Evolutionary conservation across 2,329 filamentous ascomycete species (phyloP).

Genomic region (Chrysoporthe austroafricana): DNA sequence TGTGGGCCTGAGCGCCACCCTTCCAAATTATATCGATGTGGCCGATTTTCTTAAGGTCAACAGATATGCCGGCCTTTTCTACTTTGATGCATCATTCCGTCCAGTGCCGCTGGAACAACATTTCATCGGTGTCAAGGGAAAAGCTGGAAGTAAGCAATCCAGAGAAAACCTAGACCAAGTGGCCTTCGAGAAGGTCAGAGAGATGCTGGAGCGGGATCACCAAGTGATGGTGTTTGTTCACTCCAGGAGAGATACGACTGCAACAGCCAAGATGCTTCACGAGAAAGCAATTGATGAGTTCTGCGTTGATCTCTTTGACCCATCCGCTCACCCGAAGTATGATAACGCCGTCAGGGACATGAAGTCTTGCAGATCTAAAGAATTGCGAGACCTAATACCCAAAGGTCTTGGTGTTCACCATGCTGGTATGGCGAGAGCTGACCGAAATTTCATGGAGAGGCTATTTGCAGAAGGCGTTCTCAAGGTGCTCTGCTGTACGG

Average conservation of each 20-base stretch:
- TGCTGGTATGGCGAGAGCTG: constrained; percentile 92
- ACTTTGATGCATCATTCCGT: constrained; percentile 94
- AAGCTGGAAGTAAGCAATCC: constrained; percentile 77
- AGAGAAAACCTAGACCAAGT: constrained; percentile 87
- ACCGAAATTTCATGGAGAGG: constrained; percentile 93
- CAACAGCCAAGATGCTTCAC: constrained; percentile 82
- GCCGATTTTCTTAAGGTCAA: constrained; percentile 98
- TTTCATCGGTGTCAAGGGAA: constrained; percentile 95
- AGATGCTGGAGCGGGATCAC: constrained; percentile 90
- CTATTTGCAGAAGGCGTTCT: constrained; percentile 91
- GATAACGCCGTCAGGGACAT: constrained; percentile 81
- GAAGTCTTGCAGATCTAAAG: constrained; percentile 81
- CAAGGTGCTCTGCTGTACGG: constrained; percentile 97
- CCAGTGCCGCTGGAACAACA: constrained; percentile 96
- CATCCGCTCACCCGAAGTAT: constrained; percentile 76
- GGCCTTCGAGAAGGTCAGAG: constrained; percentile 90
- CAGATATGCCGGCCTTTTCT: constrained; percentile 88
- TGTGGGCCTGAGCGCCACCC: constrained; percentile 89
- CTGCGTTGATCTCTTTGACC: constrained; percentile 82
- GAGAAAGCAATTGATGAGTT: constrained; percentile 84
- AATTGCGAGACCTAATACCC: constrained; percentile 84
- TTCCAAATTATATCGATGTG: constrained; percentile 96
- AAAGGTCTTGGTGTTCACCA: constrained; percentile 96
- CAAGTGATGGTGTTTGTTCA: constrained; percentile 99
- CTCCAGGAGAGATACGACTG: constrained; percentile 89